Evolutionary conservation across 257 asterid species (phyloP), one percentile per base, ranked within the genome.

Genomic region (Rehmannia glutinosa): DNA sequence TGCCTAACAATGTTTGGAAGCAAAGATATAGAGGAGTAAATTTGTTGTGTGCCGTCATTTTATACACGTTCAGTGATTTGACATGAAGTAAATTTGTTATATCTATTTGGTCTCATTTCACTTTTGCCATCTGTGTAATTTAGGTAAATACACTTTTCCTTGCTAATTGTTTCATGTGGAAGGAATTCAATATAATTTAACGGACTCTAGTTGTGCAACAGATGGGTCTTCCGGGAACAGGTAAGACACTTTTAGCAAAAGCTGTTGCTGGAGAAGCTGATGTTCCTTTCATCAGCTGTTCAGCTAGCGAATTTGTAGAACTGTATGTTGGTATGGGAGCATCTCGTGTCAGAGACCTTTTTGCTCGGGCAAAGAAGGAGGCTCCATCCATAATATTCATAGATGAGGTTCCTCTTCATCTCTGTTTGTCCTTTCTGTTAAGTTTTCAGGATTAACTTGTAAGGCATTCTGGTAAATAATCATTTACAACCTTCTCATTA

Each of bases 151-250:
- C 27, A 46, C 17, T 38, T 66, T 9, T 32, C n/a, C 49, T 19
- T 35, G 23, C 53, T 28, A 43, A 9, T 58, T 41, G 60, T 64
- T 39, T 50, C 38, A 30, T 59, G 11, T 60, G 19, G 55, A 38
- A 7, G 19, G n/a, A 42, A 57, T 61, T 49, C 33, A 54, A 11
- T 17, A 55, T 55, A 11, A 64, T 32, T 21, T 30, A 55, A 71
- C 32, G 52, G 47, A 67, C 46, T 55, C 65, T 75, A 58, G 43
- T 75, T 63, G 32, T 82, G 58, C 75, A 60, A 35, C 81, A 94
- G 99, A 97, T 94, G 39, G 99, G 99, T 75, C 93, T 88, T 36
- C 99, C 98, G 1, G 99, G 99, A 83, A 94, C 99, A 56, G 99
- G 99, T 73, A 94, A 91, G 86, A 94, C 99, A 72, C 96, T 94